Percentiles rank a stretch among this genome's conserved stretches.
These are phyloP conservation scores for Xylaria palmicola DNA, from an alignment of 495 filamentous ascomycete genomes.

Conservation along the genomic window DNA sequence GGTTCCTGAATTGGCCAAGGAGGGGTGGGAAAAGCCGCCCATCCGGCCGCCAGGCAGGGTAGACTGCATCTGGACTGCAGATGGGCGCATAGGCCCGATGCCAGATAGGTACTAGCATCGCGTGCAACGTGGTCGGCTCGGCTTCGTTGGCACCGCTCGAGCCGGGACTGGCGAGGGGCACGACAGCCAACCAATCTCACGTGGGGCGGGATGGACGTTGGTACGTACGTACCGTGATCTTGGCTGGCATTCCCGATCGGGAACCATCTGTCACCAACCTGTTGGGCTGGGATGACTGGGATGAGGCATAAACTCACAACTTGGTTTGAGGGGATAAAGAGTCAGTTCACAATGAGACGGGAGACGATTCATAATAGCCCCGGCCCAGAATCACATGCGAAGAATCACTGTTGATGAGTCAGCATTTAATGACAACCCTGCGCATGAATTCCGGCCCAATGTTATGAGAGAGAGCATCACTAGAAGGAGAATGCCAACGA, in stretches of 20 bases:
- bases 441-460: too few relatives aligned
- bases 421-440: too few relatives aligned
- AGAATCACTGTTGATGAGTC: too few relatives aligned
- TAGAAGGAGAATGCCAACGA: too few relatives aligned
- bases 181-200: slow-evolving; percentile 13
- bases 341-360: too few relatives aligned
- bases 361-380: too few relatives aligned
- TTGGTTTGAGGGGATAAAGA: background rate
- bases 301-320: background rate
- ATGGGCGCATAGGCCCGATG: slow-evolving; percentile 5
- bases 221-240: background rate
- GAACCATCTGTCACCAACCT: background rate
- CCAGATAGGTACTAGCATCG: background rate
- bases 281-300: background rate
- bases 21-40: slow-evolving; percentile 13
- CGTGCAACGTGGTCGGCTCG: slow-evolving; percentile 16
- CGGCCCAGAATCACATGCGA: too few relatives aligned
- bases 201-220: slow-evolving; percentile 7
- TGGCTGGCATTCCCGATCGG: too few relatives aligned
- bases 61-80: slow-evolving; percentile 8
- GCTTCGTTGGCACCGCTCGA: slow-evolving; percentile 16
- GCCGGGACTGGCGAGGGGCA: background rate
- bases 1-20: slow-evolving; percentile 14
- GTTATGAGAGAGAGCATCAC: too few relatives aligned
- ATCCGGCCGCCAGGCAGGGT: slow-evolving; percentile 7